Conservation (phyloP, 441 rosid genomes). For the Dalechampia spathulata region DNA sequence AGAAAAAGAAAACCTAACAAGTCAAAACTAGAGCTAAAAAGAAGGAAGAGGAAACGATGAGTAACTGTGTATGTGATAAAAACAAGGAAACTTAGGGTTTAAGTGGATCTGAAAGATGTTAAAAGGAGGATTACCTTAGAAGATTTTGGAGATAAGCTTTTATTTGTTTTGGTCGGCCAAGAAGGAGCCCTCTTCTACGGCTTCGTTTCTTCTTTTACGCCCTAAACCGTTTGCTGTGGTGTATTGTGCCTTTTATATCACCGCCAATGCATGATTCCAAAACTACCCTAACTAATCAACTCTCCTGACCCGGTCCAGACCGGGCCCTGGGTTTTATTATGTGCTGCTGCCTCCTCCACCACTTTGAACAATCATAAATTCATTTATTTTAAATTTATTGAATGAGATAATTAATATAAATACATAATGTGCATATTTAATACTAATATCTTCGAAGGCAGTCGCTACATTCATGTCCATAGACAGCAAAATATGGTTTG, state of each 20-base stretch:
- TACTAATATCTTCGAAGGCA: too few relatives aligned
- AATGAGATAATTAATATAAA: neutral
- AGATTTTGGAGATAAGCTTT: conserved; percentile 7
- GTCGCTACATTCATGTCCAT: too few relatives aligned
- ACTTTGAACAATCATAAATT: too few relatives aligned
- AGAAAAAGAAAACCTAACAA: too few relatives aligned
- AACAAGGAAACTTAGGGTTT: neutral
- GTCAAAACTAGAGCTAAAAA: too few relatives aligned
- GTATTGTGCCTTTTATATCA: conserved; percentile 10
- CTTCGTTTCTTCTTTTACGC: conserved; percentile 54
- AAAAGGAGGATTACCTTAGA: neutral
- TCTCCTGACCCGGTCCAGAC: conserved; percentile 3
- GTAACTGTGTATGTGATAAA: too few relatives aligned
- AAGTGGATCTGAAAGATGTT: conserved; percentile 2
- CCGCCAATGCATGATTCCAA: neutral
- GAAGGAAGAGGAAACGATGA: too few relatives aligned
- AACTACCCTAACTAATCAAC: conserved; percentile 19
- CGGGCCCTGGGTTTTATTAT: neutral
- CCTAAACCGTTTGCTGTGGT: conserved; percentile 18
- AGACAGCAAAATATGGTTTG: too few relatives aligned
- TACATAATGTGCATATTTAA: neutral
- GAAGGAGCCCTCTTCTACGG: conserved; percentile 52
- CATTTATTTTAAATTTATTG: too few relatives aligned
- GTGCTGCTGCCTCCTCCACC: conserved; percentile 7
- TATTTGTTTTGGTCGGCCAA: conserved; percentile 13